These are phyloP conservation scores for Termitomyces sp. DNA, from an alignment of 768 basidiomycete genomes.

Conservation along the genomic window DNA sequence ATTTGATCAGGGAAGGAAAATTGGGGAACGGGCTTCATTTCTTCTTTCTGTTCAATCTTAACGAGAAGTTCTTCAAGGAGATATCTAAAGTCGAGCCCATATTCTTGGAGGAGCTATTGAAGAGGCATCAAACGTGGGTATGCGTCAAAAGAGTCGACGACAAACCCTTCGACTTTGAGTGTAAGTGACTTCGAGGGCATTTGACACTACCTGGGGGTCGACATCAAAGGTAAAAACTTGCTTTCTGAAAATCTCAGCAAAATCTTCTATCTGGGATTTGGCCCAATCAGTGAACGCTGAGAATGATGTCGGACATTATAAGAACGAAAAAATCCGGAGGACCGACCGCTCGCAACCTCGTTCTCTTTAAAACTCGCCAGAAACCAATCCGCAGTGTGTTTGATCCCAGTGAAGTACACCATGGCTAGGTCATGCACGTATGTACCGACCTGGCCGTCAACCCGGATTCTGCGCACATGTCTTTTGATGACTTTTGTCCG, in stretches of 20 bases:
- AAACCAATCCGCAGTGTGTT: slow-evolving; percentile 98
- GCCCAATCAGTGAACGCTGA: slow-evolving; percentile 97
- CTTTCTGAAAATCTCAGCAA: slow-evolving; percentile 79
- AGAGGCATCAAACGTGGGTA: neutral
- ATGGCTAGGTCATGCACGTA: slow-evolving; percentile 87
- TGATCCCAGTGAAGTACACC: slow-evolving; percentile 90
- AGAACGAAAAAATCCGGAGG: neutral
- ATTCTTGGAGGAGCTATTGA: slow-evolving; percentile 78
- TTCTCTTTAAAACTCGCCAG: slow-evolving; percentile 94
- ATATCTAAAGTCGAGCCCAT: slow-evolving; percentile 91
- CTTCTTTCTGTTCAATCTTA: slow-evolving; percentile 37
- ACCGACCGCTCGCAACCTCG: slow-evolving; percentile 85
- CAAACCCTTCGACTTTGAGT: slow-evolving; percentile 80
- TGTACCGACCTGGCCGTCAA: slow-evolving; percentile 81
- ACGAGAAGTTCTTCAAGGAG: slow-evolving; percentile 74
- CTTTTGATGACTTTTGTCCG: slow-evolving; percentile 69
- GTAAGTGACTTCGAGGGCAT: slow-evolving; percentile 73
- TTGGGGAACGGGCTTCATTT: slow-evolving; percentile 20
- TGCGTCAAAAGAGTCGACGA: neutral
- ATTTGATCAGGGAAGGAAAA: slow-evolving; percentile 27
- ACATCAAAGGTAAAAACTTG: slow-evolving; percentile 89
- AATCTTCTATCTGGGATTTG: slow-evolving; percentile 76
- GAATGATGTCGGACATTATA: neutral
- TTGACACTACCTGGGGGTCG: slow-evolving; percentile 64
- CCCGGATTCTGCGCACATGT: slow-evolving; percentile 81